Conservation (phyloP, 805 yeast species). For the Monosporozyma servazzii region DNA sequence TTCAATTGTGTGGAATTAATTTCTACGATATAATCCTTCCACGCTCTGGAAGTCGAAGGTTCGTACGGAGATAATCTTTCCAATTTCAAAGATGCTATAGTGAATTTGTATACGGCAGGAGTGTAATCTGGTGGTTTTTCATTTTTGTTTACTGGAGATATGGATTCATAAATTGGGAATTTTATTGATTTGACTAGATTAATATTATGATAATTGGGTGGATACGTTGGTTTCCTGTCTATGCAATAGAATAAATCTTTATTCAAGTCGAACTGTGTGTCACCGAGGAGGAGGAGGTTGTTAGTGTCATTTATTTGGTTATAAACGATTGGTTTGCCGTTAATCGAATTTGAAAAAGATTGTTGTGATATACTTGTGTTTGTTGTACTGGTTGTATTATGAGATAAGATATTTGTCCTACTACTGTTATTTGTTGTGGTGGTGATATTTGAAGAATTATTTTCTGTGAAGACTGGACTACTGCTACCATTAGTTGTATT, state of each 20-base stretch:
- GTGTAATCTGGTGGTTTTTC: conserved; percentile 55
- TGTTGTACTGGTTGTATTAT: background rate
- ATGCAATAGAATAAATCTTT: conserved; percentile 23
- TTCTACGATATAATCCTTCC: conserved; percentile 64
- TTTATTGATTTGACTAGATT: conserved; percentile 21
- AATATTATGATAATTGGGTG: conserved; percentile 23
- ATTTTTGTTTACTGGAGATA: background rate
- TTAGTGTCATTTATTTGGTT: background rate
- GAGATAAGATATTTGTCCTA: background rate
- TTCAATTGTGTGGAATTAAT: conserved; percentile 82
- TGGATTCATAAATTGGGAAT: conserved; percentile 39
- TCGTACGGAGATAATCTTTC: conserved; percentile 78
- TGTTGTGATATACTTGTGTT: background rate
- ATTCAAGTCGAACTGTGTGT: background rate
- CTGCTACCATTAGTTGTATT: background rate
- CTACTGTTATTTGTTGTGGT: background rate
- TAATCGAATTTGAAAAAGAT: background rate
- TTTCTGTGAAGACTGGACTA: background rate
- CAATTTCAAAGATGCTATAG: conserved; percentile 51
- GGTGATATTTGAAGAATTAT: background rate
- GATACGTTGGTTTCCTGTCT: conserved; percentile 32
- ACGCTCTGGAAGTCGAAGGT: conserved; percentile 51
- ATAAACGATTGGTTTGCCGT: background rate
- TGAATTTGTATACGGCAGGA: conserved; percentile 55
- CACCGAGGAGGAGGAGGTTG: too few relatives aligned